Evolutionary conservation across 2,329 filamentous ascomycete genomes (phyloP).

Genomic region (Phialophora verrucosa): DNA sequence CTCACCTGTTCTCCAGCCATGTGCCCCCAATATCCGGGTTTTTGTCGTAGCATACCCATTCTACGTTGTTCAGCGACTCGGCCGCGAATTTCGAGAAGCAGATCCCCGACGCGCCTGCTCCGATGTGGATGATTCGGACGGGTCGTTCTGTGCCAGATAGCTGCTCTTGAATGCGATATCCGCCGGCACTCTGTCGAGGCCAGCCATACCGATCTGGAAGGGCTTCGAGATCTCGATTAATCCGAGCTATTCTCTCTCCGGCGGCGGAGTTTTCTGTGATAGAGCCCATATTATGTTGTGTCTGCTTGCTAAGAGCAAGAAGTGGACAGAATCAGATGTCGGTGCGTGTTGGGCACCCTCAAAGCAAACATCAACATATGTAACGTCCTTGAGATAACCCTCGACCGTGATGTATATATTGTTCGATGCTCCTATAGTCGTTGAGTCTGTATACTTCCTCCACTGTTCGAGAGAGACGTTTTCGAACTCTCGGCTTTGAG

Average conservation of each 20-base stretch:
- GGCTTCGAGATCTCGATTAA: slow-evolving; percentile 13
- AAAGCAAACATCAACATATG: too few relatives aligned
- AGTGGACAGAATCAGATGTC: too few relatives aligned
- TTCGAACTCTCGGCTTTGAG: too few relatives aligned
- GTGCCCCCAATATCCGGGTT: slow-evolving; percentile 43
- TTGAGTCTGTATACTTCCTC: too few relatives aligned
- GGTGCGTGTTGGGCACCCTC: too few relatives aligned
- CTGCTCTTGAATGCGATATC: slow-evolving; percentile 19
- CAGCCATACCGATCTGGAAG: slow-evolving; percentile 21
- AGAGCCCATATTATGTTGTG: too few relatives aligned
- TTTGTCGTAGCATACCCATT: slow-evolving; percentile 39
- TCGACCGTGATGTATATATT: too few relatives aligned
- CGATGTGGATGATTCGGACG: slow-evolving; percentile 27
- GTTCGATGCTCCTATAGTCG: too few relatives aligned
- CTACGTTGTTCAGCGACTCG: slow-evolving; percentile 25
- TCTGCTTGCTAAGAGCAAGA: too few relatives aligned
- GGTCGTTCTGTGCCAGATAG: slow-evolving; percentile 18
- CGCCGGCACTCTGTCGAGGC: slow-evolving; percentile 3
- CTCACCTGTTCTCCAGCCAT: slow-evolving; percentile 43
- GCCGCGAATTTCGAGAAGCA: slow-evolving; percentile 34
- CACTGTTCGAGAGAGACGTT: too few relatives aligned
- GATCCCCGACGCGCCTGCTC: slow-evolving; percentile 43
- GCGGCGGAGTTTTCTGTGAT: too few relatives aligned
- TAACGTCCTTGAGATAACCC: too few relatives aligned
- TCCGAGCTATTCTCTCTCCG: neutral